Conservation (phyloP, 2,329 filamentous ascomycete species). For the Beauveria rudraprayagi region DNA sequence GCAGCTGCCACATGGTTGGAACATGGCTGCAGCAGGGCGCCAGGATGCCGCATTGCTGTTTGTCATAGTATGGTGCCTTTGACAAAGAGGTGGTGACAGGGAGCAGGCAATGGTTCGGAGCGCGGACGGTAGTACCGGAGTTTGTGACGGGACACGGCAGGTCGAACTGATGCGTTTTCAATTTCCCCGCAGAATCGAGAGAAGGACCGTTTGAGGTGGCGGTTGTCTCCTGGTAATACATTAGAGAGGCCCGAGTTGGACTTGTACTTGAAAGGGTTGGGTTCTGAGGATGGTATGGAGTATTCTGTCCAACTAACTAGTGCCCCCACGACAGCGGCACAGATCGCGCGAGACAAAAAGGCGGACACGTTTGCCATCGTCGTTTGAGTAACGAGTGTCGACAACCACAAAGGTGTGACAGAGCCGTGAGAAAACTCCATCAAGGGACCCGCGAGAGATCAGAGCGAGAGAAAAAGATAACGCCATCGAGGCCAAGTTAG, state of each 20-base stretch:
- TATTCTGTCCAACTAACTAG: background rate
- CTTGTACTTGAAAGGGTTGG: background rate
- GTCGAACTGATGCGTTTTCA: background rate
- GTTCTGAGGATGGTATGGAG: background rate
- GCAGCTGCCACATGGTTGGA: slow-evolving; percentile 1
- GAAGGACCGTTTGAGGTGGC: background rate
- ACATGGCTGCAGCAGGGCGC: background rate
- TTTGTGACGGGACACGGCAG: background rate
- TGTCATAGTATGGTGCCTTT: slow-evolving; percentile 5
- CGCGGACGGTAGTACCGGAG: background rate
- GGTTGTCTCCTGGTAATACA: background rate
- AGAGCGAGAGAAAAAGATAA: background rate
- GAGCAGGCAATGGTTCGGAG: background rate
- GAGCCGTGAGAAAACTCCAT: background rate
- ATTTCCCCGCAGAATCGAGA: slow-evolving; percentile 3
- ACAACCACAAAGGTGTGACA: background rate
- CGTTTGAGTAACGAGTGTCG: background rate
- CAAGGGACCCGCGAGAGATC: background rate
- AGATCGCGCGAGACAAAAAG: background rate
- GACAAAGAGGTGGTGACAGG: background rate
- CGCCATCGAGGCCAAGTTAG: background rate
- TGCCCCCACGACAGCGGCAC: background rate
- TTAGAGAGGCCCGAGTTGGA: background rate
- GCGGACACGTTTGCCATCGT: background rate
- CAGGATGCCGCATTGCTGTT: slow-evolving; percentile 1